phyloP scores from a whole-genome alignment of 139 green algal species.

The Tetratostichococcus sp. region DNA sequence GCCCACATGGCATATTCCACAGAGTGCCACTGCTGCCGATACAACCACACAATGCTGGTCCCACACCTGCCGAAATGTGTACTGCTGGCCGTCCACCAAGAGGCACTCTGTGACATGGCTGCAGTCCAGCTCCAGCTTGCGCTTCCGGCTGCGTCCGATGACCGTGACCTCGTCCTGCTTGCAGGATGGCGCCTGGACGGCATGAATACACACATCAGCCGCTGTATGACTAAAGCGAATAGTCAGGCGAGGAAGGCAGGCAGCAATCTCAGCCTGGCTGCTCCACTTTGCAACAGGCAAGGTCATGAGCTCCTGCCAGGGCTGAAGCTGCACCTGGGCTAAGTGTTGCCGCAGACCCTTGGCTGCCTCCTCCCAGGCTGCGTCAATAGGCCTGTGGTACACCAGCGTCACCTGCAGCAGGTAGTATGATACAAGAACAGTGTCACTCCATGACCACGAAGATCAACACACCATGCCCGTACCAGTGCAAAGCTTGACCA shows the following conservation, averaged over 20 bases:
- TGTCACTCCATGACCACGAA: conserved; percentile 59
- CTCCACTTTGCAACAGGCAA: too few relatives aligned
- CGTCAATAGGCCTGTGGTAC: conserved; percentile 81
- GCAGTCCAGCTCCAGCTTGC: conserved; percentile 68
- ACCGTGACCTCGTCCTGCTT: neutral
- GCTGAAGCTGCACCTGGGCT: neutral
- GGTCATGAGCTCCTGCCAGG: too few relatives aligned
- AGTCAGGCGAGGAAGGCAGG: too few relatives aligned
- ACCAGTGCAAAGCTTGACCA: too few relatives aligned
- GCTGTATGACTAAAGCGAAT: too few relatives aligned
- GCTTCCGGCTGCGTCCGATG: conserved; percentile 61
- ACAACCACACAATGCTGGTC: too few relatives aligned
- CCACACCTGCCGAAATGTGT: conserved; percentile 42
- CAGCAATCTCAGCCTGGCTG: too few relatives aligned
- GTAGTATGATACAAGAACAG: too few relatives aligned
- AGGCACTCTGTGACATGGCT: conserved; percentile 73
- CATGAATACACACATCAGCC: too few relatives aligned
- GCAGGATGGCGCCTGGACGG: neutral
- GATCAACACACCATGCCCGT: too few relatives aligned
- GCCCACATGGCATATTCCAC: neutral
- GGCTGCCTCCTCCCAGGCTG: conserved; percentile 40
- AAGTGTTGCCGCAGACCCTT: conserved; percentile 2
- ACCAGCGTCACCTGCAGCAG: conserved; percentile 54
- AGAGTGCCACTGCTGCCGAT: too few relatives aligned
- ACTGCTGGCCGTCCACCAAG: conserved; percentile 25